phyloP scores from a whole-genome alignment of 2,329 filamentous ascomycete species.

The Chaetoscypha palmicola region DNA sequence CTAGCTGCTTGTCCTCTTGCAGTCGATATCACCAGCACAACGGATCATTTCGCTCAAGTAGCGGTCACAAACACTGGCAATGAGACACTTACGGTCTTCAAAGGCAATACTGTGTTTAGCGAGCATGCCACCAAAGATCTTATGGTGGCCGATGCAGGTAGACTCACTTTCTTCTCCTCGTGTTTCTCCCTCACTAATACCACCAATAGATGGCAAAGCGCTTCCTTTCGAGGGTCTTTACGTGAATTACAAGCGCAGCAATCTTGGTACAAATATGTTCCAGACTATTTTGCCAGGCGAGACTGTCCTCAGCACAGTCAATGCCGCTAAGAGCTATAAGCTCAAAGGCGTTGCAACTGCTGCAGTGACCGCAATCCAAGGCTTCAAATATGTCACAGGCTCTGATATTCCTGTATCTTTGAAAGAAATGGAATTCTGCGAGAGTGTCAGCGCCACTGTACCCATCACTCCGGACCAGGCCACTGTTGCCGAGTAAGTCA shows the following conservation, averaged over 20 bases:
- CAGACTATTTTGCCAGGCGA: conserved; percentile 20
- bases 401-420: conserved; percentile 12
- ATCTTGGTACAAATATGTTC: conserved; percentile 15
- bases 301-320: conserved; percentile 18
- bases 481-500: conserved; percentile 18
- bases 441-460: conserved; percentile 14
- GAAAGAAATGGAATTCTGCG: conserved; percentile 11
- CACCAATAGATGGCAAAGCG: conserved; percentile 14
- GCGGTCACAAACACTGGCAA: conserved; percentile 21
- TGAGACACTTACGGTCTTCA: conserved; percentile 21
- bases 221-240: conserved; percentile 20
- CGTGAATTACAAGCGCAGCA: conserved; percentile 20
- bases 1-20: conserved; percentile 23
- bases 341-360: conserved; percentile 17
- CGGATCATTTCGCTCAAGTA: conserved; percentile 18
- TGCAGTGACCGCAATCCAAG: conserved; percentile 21
- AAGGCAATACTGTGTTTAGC: conserved; percentile 23
- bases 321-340: conserved; percentile 21
- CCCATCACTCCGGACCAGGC: conserved; percentile 21
- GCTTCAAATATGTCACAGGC: conserved; percentile 20
- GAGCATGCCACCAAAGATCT: conserved; percentile 21
- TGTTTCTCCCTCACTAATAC: no score
- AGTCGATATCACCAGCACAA: conserved; percentile 16
- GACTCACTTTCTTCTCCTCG: neutral
- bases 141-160: conserved; percentile 17